phyloP scores from a whole-genome alignment of 768 basidiomycete species.

The Trametes punicea region DNA sequence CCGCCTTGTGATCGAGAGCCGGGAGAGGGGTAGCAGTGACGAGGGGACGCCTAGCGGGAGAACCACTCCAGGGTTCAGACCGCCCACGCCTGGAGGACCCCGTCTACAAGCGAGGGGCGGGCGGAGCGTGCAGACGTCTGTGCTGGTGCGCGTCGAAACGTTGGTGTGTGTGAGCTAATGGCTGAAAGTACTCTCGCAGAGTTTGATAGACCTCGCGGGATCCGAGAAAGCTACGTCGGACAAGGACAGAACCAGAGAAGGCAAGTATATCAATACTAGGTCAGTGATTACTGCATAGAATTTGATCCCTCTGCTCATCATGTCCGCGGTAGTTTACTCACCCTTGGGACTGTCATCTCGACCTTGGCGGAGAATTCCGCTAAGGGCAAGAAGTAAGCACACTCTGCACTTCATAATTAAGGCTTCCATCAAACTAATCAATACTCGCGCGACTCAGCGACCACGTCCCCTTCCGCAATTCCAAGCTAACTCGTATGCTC shows the following conservation, averaged over 20 bases:
- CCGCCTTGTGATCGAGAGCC: conserved; percentile 86
- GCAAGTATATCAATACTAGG: conserved; percentile 95
- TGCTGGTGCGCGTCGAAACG: conserved; percentile 51
- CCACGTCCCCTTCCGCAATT: conserved; percentile 94
- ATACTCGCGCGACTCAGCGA: conserved; percentile 45
- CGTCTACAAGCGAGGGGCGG: conserved; percentile 75
- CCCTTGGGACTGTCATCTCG: conserved; percentile 88
- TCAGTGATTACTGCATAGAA: conserved; percentile 21
- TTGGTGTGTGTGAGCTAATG: background rate
- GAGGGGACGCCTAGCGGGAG: conserved; percentile 44
- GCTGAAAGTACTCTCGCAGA: conserved; percentile 40
- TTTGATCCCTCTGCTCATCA: background rate
- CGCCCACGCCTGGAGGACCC: conserved; percentile 56
- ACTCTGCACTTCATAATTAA: background rate
- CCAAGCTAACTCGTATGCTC: conserved; percentile 89
- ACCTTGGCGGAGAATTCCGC: conserved; percentile 88
- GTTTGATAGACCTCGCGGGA: conserved; percentile 93
- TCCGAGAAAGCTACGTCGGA: conserved; percentile 95
- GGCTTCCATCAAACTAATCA: background rate
- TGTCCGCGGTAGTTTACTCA: conserved; percentile 61
- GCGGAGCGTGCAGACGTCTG: conserved; percentile 73
- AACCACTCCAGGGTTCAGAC: conserved; percentile 51
- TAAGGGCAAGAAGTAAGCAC: conserved; percentile 61
- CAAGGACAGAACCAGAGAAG: conserved; percentile 94
- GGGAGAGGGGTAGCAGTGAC: conserved; percentile 50